Conservation (phyloP, 345 rosid species). For the Arabis alpina region DNA sequence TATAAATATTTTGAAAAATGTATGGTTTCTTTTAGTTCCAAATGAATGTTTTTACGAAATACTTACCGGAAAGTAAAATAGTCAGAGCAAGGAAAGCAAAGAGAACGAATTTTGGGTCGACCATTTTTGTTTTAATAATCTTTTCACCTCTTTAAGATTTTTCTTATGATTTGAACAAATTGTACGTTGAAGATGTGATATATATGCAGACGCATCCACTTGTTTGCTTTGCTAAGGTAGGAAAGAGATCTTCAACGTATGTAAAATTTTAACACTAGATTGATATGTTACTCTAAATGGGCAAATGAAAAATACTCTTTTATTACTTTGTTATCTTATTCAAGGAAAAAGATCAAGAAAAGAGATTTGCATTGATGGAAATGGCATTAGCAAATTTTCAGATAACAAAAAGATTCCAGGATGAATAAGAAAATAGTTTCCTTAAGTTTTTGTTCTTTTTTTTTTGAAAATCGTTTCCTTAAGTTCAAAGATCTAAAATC, state of each 20-base stretch:
- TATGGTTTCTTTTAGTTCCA: neutral
- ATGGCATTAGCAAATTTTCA: neutral
- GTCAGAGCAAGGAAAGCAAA: constrained; percentile 31
- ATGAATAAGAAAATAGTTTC: neutral
- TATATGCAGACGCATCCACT: constrained; percentile 16
- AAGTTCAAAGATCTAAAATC: neutral
- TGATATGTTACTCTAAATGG: neutral
- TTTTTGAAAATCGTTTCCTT: neutral
- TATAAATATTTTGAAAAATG: neutral
- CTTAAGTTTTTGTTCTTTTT: too few species aligned
- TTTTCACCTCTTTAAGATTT: neutral
- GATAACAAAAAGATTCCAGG: neutral
- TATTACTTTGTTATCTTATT: neutral
- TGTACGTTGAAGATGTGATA: neutral
- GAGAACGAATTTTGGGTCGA: constrained; percentile 22
- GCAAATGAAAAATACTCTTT: neutral
- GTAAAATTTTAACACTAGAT: neutral
- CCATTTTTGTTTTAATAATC: neutral
- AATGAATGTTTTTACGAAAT: neutral
- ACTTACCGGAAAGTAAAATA: constrained; percentile 31
- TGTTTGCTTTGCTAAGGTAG: constrained; percentile 1
- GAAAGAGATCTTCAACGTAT: neutral
- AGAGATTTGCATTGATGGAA: neutral
- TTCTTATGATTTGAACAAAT: neutral
- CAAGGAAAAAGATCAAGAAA: neutral